phyloP scores from a whole-genome alignment of 805 yeast genomes.

The Yueomyces sp. region DNA sequence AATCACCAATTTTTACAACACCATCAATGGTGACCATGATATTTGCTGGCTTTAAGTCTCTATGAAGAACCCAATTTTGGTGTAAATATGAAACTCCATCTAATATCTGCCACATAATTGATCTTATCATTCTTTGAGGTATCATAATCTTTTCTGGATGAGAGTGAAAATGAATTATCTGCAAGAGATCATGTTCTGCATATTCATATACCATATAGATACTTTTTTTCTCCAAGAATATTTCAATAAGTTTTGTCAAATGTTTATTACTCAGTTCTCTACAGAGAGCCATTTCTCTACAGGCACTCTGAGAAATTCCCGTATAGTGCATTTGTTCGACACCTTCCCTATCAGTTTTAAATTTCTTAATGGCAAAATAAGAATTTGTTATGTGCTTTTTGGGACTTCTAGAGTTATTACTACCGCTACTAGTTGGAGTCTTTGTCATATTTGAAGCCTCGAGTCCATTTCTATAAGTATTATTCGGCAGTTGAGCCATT shows the following conservation, averaged over 20 bases:
- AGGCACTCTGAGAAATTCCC: conserved; percentile 91
- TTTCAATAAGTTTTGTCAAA: conserved; percentile 67
- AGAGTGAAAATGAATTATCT: conserved; percentile 86
- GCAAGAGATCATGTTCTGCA: conserved; percentile 91
- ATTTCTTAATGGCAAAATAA: conserved; percentile 82
- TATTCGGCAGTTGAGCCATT: neutral
- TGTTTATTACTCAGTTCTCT: conserved; percentile 74
- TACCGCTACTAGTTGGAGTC: neutral
- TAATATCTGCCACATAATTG: conserved; percentile 82
- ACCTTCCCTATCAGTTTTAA: conserved; percentile 86
- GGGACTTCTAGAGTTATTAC: neutral
- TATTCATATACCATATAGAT: conserved; percentile 93
- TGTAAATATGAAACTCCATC: conserved; percentile 87
- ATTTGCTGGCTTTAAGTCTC: conserved; percentile 95
- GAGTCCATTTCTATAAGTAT: neutral
- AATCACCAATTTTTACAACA: conserved; percentile 88
- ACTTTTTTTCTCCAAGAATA: conserved; percentile 73
- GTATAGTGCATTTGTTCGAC: conserved; percentile 75
- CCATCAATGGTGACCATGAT: conserved; percentile 90
- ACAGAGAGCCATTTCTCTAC: conserved; percentile 91
- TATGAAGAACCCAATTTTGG: conserved; percentile 90
- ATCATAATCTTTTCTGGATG: conserved; percentile 76
- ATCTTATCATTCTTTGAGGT: conserved; percentile 66
- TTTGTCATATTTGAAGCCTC: neutral
- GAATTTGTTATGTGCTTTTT: conserved; percentile 9